These are phyloP conservation scores for Taphrina deformans DNA, from an alignment of 1,139 yeast genomes.

Conservation along the genomic window DNA sequence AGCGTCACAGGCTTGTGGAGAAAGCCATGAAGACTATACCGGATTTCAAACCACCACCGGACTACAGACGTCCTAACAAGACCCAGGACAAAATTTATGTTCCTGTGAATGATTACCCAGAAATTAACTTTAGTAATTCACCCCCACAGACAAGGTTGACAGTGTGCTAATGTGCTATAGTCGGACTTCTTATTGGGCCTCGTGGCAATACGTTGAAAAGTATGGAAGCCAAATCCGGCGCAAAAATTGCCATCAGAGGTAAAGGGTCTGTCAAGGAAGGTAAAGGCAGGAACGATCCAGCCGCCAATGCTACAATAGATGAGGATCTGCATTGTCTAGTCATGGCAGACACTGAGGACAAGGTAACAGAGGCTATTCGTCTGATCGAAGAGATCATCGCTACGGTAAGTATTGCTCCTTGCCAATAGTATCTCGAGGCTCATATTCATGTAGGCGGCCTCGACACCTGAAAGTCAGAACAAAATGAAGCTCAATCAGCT, in stretches of 20 bases:
- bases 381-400: constrained; percentile 75
- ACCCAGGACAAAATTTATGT: constrained; percentile 79
- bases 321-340: constrained; percentile 89
- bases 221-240: constrained; percentile 67
- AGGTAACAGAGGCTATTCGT: constrained; percentile 71
- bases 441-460: constrained; percentile 50
- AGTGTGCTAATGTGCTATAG: constrained; percentile 24
- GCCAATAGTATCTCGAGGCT: too few relatives aligned
- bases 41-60: constrained; percentile 76
- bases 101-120: constrained; percentile 86
- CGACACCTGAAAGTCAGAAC: constrained; percentile 90
- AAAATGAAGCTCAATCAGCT: constrained; percentile 87
- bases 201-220: constrained; percentile 86
- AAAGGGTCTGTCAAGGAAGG: constrained; percentile 93
- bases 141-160: not conserved
- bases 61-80: constrained; percentile 69
- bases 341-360: constrained; percentile 78
- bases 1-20: constrained; percentile 75
- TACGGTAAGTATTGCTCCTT: constrained; percentile 55
- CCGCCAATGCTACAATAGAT: constrained; percentile 55
- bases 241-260: constrained; percentile 52
- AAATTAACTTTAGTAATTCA: constrained; percentile 55
- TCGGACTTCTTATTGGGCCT: constrained; percentile 89
- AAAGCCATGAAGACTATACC: constrained; percentile 71
- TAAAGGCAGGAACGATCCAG: constrained; percentile 55